phyloP scores from a whole-genome alignment of 208 protist species.

The Acanthamoeba culbertsoni region DNA sequence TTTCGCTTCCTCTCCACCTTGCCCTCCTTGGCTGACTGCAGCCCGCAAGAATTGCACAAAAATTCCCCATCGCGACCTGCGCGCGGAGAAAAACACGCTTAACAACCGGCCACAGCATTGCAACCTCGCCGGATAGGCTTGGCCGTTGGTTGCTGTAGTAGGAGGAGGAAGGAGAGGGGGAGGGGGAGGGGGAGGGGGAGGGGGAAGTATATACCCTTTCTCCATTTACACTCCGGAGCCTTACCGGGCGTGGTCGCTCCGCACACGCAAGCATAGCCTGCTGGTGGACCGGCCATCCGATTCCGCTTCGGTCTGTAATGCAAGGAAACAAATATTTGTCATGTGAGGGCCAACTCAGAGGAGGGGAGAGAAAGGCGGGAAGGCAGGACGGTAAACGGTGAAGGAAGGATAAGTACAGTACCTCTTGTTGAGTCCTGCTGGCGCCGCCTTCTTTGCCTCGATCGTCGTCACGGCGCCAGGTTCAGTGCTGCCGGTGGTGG shows the following conservation, averaged over 20 bases:
- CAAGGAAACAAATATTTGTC: neutral
- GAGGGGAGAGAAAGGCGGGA: too few relatives aligned
- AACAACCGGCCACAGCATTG: too few relatives aligned
- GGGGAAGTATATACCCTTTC: too few relatives aligned
- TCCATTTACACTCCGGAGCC: conserved; percentile 9
- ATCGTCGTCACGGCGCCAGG: neutral
- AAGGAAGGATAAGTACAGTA: too few relatives aligned
- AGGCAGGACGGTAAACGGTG: too few relatives aligned
- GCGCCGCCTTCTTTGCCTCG: too few relatives aligned
- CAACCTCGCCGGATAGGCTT: neutral
- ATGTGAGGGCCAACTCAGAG: too few relatives aligned
- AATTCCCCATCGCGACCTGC: neutral
- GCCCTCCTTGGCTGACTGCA: neutral
- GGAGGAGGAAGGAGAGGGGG: too few relatives aligned
- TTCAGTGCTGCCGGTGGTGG: neutral
- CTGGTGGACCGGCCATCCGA: neutral
- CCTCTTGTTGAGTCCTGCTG: too few relatives aligned
- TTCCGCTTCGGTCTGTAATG: neutral
- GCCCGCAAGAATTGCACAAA: conserved; percentile 26
- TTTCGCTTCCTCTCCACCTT: neutral
- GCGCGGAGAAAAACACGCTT: neutral
- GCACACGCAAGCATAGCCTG: conserved; percentile 20
- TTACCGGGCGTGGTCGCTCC: neutral
- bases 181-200: too few relatives aligned
- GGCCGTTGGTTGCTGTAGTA: too few relatives aligned